phyloP scores from a whole-genome alignment of 2,329 filamentous ascomycete species.

The Beauveria asiatica region DNA sequence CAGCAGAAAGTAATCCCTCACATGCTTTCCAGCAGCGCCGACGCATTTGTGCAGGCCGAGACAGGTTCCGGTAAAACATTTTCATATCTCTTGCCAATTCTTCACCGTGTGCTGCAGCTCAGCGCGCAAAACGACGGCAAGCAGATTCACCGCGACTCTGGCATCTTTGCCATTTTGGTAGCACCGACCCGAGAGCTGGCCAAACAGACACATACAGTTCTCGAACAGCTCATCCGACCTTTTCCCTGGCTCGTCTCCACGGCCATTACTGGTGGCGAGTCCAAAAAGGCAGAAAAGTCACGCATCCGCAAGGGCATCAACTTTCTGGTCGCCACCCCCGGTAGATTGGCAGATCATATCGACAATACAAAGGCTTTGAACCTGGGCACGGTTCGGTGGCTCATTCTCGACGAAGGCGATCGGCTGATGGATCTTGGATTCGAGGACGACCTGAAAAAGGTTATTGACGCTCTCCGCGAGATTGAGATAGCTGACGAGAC shows the following conservation, averaged over 20 bases:
- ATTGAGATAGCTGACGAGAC: constrained; percentile 51
- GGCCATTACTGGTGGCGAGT: constrained; percentile 64
- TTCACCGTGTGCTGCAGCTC: constrained; percentile 77
- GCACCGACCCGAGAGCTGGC: constrained; percentile 90
- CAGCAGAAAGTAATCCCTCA: constrained; percentile 83
- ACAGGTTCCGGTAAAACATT: constrained; percentile 97
- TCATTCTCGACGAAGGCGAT: constrained; percentile 93
- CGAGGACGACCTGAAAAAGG: constrained; percentile 83
- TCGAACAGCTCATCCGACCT: constrained; percentile 79
- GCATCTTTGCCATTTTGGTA: constrained; percentile 87
- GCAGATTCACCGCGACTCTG: constrained; percentile 71
- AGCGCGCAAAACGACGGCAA: constrained; percentile 46
- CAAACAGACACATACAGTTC: constrained; percentile 82
- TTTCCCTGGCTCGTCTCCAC: constrained; percentile 92
- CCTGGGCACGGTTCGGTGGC: constrained; percentile 82
- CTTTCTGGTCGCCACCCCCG: constrained; percentile 90
- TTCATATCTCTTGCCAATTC: constrained; percentile 87
- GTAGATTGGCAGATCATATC: constrained; percentile 82
- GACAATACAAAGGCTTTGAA: constrained; percentile 86
- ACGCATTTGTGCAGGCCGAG: constrained; percentile 94
- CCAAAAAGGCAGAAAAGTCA: constrained; percentile 79
- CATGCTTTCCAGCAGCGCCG: constrained; percentile 68
- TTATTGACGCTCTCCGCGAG: constrained; percentile 69
- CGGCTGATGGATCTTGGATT: constrained; percentile 98
- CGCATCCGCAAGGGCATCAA: constrained; percentile 88